Evolutionary conservation across 129 eudicot genomes (phyloP), one percentile per base, ranked within the genome.

Genomic region (Helichrysum umbraculigerum): DNA sequence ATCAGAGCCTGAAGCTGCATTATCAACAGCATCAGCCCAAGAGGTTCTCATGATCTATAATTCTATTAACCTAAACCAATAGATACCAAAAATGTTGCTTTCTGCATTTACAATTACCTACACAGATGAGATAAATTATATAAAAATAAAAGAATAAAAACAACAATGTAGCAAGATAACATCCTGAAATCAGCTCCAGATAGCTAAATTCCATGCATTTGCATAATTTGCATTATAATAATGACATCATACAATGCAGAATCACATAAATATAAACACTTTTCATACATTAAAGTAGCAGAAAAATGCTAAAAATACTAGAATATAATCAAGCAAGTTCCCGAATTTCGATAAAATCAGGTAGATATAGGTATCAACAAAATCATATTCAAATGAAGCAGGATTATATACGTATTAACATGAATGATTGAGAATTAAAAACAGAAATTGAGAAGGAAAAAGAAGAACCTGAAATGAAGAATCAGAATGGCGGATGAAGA

Each of bases 11-110:
- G 91, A 79, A 73, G 87, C 86, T 77, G 83, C 89, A 78, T 85
- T 89, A 52, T 91, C 97, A 75, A 85, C 95, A 41, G 96, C 82
- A 86, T 92, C 98, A 62, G 98, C 93, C 98, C 98, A 92, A 52
- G 96, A 92, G 59, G 88, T 83, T 68, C 83, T 90, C 92, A 85
- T 91, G 64, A 44, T 73, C 15, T 76, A 66, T 19, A 39, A 70
- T 25, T 25, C 28, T 25, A 25, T 37, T 71, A 65, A 76, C 69
- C 76, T 54, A 51, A 72, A 57, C 9, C 60, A 65, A 72, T 34
- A 37, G 37, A 39, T 57, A 81, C 84, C 70, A 28, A 67, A 77
- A 39, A 33, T 22, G 73, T 44, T 57, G 59, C 57, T 33, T 19
- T 21, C 66, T 66, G 79, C 73, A 65, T 65, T 64, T 66, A 41